Conservation (phyloP, 2,329 filamentous ascomycete species). For the Fusarium caatingaense region DNA sequence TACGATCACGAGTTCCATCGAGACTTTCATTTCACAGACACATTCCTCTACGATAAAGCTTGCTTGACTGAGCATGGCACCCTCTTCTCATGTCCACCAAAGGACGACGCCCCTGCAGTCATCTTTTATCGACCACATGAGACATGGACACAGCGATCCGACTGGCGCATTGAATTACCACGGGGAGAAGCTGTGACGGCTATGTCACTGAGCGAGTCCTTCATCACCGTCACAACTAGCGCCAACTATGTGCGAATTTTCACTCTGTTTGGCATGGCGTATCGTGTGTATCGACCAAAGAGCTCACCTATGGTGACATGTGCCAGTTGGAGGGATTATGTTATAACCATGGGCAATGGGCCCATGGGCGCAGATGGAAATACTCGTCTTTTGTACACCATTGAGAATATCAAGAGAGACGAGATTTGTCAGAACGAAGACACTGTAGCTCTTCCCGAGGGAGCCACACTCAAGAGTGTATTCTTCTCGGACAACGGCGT, state of each 20-base stretch:
- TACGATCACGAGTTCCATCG: conserved; percentile 93
- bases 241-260: conserved; percentile 92
- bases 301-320: conserved; percentile 91
- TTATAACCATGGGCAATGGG: conserved; percentile 96
- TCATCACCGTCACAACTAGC: conserved; percentile 88
- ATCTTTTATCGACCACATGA: conserved; percentile 98
- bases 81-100: conserved; percentile 84
- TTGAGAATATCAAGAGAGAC: conserved; percentile 93
- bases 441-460: conserved; percentile 83
- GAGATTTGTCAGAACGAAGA: conserved; percentile 97
- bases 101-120: conserved; percentile 73
- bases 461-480: conserved; percentile 78
- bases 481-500: conserved; percentile 95
- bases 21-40: conserved; percentile 98
- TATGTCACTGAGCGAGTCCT: conserved; percentile 91
- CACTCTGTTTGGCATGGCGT: conserved; percentile 90
- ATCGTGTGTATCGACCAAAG: conserved; percentile 91
- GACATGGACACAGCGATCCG: conserved; percentile 89
- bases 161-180: conserved; percentile 92
- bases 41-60: conserved; percentile 94
- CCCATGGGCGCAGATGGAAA: conserved; percentile 82
- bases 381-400: conserved; percentile 85
- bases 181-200: conserved; percentile 86
- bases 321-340: conserved; percentile 93
- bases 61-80: conserved; percentile 88